phyloP scores from a whole-genome alignment of 1,139 yeast species.

The Saccharomycopsis hybrid region DNA sequence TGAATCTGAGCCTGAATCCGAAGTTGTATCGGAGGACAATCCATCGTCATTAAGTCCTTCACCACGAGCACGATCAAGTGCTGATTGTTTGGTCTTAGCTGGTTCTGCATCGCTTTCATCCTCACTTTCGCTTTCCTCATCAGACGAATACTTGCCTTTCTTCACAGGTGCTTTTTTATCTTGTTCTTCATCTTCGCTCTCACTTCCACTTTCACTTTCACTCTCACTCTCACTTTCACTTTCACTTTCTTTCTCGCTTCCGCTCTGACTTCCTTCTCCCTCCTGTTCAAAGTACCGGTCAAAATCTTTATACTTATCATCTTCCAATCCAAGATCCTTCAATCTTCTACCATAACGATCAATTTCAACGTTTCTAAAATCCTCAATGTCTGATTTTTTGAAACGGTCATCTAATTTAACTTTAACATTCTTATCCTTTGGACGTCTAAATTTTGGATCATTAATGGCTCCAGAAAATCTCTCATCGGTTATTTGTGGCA shows the following conservation, averaged over 20 bases:
- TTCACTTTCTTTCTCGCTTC: constrained; percentile 22
- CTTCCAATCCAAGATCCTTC: constrained; percentile 29
- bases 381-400: constrained; percentile 60
- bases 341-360: constrained; percentile 85
- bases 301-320: constrained; percentile 44
- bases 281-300: constrained; percentile 58
- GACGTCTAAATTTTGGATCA: constrained; percentile 85
- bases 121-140: neutral
- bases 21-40: constrained; percentile 7
- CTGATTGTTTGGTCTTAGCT: neutral
- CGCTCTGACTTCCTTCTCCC: constrained; percentile 23
- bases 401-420: constrained; percentile 86
- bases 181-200: neutral
- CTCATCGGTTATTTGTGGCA: constrained; percentile 38
- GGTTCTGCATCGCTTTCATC: neutral
- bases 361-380: constrained; percentile 52
- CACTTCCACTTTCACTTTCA: constrained; percentile 22
- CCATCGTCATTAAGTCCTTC: constrained; percentile 14
- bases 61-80: constrained; percentile 20
- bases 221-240: constrained; percentile 23
- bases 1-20: constrained; percentile 1
- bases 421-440: constrained; percentile 63
- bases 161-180: neutral
- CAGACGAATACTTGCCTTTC: neutral
- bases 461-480: constrained; percentile 75